Evolutionary conservation across 805 yeast species (phyloP), one percentile per base, ranked within the genome.

Genomic region (Maudiozyma barnettii): DNA sequence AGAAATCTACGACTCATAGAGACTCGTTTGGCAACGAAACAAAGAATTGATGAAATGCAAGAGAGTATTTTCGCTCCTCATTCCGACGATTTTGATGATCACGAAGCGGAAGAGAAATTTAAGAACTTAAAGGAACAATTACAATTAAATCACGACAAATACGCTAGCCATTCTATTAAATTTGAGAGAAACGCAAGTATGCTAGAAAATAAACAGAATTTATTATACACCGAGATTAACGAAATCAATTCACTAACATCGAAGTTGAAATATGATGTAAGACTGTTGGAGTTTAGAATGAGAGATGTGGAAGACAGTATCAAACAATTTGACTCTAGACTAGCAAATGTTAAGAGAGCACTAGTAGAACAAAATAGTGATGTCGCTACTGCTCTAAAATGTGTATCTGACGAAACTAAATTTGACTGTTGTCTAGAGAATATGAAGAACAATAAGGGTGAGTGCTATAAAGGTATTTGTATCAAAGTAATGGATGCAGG

Each of bases 301-400:
- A 72, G 78, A 39, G 93, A 84, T 55, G 81, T 83, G 7, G 86
- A 81, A 55, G 82, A 80, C 26, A 73, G 81, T 43, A 71, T 79
- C 47, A 67, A 69, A 41, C 65, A 71, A 41, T 77, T 78, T 60
- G 65, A 65, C 43, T 37, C 49, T 3, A 65, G 61, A 44, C 26
- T 64, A 23, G 48, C 45, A 3, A 49, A 53, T 3, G 54, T 60
- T 12, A 56, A 51, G 43, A 57, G 52, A 21, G 44, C 58, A 6
- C 49, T 60, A 4, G 38, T 42, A 8, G 36, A 26, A 9, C 43
- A 45, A 21, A 50, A 49, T 36, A 22, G 30, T 18, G 50, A 48
- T 31, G 38, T 46, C 7, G 8, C 41, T 3, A n/a, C 26, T 12
- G 49, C 51, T 7, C 31, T 55, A 31, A 30, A 22, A 8, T 20